Evolutionary conservation across 345 rosid species (phyloP), one percentile per base, ranked within the genome.

Genomic region (Cardamine occulta): DNA sequence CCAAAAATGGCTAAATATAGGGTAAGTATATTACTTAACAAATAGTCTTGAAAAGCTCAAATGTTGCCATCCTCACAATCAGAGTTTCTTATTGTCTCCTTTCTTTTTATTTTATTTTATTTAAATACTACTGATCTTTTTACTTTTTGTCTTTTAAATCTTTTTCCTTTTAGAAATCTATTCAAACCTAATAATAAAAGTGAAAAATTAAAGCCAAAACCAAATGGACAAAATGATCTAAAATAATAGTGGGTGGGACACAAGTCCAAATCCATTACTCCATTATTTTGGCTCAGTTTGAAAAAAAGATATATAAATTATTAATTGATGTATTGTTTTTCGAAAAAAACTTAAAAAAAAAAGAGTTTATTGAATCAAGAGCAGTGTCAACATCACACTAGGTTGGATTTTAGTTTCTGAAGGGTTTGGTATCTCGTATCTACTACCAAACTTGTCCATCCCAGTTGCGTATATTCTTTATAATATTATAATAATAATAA

Each of bases 161-260:
- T 64, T 71, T 68, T 47, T 56, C 35, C 51, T 77, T 77, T 57
- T 47, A 21, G 14, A 64, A 55, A 56, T 63, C 21, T 45, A 64
- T 77, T 77, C 76, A 71, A 73, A 78, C 81, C 74, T 66, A 78
- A 72, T 66, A 65, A 67, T 63, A 66, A 72, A 78, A 78, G 74
- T 57, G 15, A 66, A 12, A 66, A 51, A 59, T 11, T 63, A 63
- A 77, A 77, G 76, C 67, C 49, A 64, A 77, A 68, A 44, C 56
- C 23, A 32, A 65, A 39, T 72, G 56, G 77, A 78, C 77, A 78
- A 78, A 49, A 78, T 71, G 77, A 78, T 78, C 62, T 66, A 66
- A 66, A 63, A 59, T 54, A 29, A 60, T 51, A 42, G 74, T 78
- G 69, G 64, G 81, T 78, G 74, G 76, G 78, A 44, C 65, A 58